Base-by-base conservation (phyloP, 192 early-diverging fungal species). In the Gonapodya prolifera region DNA sequence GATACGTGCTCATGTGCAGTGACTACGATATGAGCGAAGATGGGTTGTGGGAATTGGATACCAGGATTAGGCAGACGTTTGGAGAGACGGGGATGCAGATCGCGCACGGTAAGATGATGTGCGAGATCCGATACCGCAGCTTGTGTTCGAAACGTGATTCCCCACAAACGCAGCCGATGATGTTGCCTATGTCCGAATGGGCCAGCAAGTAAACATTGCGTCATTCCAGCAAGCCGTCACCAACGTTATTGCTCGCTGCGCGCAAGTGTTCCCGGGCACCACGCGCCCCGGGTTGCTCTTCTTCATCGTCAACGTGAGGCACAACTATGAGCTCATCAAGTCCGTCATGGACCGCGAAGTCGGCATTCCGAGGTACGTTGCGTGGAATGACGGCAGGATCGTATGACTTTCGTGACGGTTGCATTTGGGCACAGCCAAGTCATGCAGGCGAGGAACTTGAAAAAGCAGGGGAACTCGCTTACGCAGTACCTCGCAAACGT, bases 401-500 rank as follows among this genome's bases (percentile, higher is more conserved):
- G n/a, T n/a, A n/a, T n/a, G n/a, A 61, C 45, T 8, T 61, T 61
- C 45, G 45, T 61, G 23, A 16, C 45, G 45, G 8, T 61, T 61
- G 45, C 45, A 8, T 23, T 61, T 61, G 45, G 45, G 23, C 45
- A 61, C 45, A 61, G 45, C 45, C 45, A 61, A 61, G 45, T 61
- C 8, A 61, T 61, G 45, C 45, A 61, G 45, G 45, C 23, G 8
- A 61, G 23, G 45, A 61, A 61, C 23, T 61, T 61, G 45, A 61
- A 61, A 23, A 61, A 61, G 45, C 8, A 61, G 8, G 8, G 8
- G 8, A 23, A 23, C 45, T 16, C 8, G 45, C 45, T 61, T 61
- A 23, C 23, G 8, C 95, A 97, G 84, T 98, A 98, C 86, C 96
- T 94, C 78, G 96, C 96, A 18, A 98, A 98, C 77, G 91, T 98